phyloP scores from a whole-genome alignment of 2,329 filamentous ascomycete genomes.

The Xylariales sp. region DNA sequence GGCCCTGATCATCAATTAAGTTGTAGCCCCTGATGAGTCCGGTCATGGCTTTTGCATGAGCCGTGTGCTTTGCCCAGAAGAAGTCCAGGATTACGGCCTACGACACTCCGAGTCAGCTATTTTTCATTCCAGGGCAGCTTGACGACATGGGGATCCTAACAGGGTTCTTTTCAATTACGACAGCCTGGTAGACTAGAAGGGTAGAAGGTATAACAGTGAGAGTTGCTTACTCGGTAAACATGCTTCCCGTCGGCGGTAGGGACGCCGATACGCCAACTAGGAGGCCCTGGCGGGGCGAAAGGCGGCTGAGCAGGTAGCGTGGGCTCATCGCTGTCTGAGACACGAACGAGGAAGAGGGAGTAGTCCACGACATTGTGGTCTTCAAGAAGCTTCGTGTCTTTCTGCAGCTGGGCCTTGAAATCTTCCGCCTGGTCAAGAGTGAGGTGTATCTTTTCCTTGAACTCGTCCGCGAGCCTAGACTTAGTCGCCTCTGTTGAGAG shows the following conservation, averaged over 20 bases:
- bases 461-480: conserved; percentile 61
- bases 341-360: conserved; percentile 65
- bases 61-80: conserved; percentile 72
- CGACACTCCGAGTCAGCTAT: too few relatives aligned
- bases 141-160: too few relatives aligned
- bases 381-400: conserved; percentile 60
- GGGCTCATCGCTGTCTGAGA: conserved; percentile 13
- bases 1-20: conserved; percentile 56
- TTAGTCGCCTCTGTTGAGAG: conserved; percentile 62
- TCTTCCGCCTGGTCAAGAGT: conserved; percentile 48
- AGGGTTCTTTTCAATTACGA: too few relatives aligned
- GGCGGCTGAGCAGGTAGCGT: conserved; percentile 26
- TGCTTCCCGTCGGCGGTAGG: conserved; percentile 58
- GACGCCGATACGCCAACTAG: conserved; percentile 59
- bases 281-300: conserved; percentile 27
- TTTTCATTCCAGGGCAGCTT: too few relatives aligned
- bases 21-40: conserved; percentile 62
- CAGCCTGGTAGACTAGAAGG: too few relatives aligned
- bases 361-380: conserved; percentile 67
- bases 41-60: conserved; percentile 62
- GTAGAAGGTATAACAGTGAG: too few relatives aligned
- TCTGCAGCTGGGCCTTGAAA: conserved; percentile 50
- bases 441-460: conserved; percentile 61
- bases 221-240: conserved; percentile 63
- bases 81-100: conserved; percentile 68